phyloP scores from a whole-genome alignment of 23 red algal genomes.

The Gracilaria vermiculophylla region DNA sequence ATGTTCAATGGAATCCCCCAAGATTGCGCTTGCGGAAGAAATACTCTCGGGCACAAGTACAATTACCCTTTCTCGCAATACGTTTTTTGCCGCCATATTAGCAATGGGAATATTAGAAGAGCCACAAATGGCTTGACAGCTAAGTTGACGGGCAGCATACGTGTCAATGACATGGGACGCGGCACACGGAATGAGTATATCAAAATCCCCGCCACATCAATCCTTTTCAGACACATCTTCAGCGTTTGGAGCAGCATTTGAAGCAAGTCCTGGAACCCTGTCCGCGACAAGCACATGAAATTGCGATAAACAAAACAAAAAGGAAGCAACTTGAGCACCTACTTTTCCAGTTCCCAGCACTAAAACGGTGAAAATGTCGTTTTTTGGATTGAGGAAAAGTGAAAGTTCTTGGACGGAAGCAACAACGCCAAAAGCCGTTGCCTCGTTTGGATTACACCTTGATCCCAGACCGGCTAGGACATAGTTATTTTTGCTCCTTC shows the following conservation, averaged over 20 bases:
- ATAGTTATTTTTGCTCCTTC: background rate
- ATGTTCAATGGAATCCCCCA: constrained; percentile 20
- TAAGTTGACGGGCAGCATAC: background rate
- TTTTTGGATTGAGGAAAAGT: background rate
- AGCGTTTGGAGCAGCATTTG: background rate
- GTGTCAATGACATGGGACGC: background rate
- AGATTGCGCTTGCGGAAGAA: constrained; percentile 1
- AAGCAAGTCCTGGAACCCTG: background rate
- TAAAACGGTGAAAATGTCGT: background rate
- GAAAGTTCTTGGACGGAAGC: constrained; percentile 16
- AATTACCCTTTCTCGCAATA: background rate
- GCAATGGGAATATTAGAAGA: constrained; percentile 24
- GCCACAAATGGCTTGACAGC: constrained; percentile 6
- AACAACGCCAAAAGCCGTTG: background rate
- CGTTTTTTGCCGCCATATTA: background rate
- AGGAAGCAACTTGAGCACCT: background rate
- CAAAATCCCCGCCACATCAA: background rate
- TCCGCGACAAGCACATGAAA: background rate
- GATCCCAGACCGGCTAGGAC: background rate
- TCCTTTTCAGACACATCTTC: background rate
- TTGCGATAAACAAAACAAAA: background rate
- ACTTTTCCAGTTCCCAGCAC: constrained; percentile 8
- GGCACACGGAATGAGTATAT: constrained; percentile 17
- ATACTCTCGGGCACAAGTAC: constrained; percentile 9
- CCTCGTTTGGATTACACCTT: background rate